Percentiles rank a stretch among this genome's conserved stretches.
These are phyloP conservation scores for Rhodosporidiobolus sp. DNA, from an alignment of 768 basidiomycete species.

Conservation along the genomic window DNA sequence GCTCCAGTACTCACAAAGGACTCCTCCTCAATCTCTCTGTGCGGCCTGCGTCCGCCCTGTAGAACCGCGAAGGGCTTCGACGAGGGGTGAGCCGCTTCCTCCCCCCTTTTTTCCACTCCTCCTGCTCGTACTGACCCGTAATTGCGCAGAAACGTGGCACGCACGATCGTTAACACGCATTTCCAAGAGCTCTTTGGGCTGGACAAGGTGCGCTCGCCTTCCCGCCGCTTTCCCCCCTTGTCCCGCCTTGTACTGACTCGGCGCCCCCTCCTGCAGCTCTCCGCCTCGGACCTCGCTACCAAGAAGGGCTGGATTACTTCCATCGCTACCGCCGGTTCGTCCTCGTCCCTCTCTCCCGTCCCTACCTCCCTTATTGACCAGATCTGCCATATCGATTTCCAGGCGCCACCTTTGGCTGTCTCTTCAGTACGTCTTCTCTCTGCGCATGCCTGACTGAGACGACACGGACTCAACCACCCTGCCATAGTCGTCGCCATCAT, in stretches of 20 bases:
- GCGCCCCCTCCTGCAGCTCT: neutral
- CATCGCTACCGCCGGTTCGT: neutral
- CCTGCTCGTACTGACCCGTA: neutral
- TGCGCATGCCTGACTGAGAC: no score
- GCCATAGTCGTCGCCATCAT: neutral
- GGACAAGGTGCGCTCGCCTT: neutral
- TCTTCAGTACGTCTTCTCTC: neutral
- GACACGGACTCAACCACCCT: no score
- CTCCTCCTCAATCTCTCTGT: no score
- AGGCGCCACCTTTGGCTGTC: neutral
- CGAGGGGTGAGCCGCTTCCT: neutral
- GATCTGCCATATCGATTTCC: neutral
- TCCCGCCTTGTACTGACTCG: neutral
- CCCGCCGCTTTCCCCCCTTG: neutral
- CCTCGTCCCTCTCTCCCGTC: no score
- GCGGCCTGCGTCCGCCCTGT: no score
- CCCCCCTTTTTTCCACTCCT: rapidly evolving
- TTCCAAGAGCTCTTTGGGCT: neutral
- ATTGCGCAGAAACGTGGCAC: neutral
- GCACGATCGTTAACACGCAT: neutral
- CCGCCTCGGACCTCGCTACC: neutral
- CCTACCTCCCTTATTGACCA: no score
- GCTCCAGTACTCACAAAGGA: no score
- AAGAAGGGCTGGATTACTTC: neutral
- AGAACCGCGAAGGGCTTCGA: neutral